Evolutionary conservation across 768 basidiomycete genomes (phyloP).

Genomic region (Mycena olivaceomarginata): DNA sequence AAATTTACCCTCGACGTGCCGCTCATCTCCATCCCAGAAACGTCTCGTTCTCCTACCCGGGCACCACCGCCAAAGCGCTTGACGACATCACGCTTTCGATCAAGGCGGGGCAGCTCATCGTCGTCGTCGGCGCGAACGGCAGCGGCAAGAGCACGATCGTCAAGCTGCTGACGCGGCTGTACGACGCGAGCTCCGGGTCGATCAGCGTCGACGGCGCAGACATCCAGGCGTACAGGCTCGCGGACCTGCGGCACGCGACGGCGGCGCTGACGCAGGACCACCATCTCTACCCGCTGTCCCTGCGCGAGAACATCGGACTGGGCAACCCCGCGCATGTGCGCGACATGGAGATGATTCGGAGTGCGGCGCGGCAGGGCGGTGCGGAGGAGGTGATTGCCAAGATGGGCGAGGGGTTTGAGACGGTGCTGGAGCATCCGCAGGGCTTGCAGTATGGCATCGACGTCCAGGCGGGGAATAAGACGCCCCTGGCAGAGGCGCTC

Average conservation of each 20-base stretch:
- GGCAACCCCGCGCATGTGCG: conserved; percentile 49
- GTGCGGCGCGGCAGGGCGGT: conserved; percentile 52
- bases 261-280: conserved; percentile 67
- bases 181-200: conserved; percentile 57
- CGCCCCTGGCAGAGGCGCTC: conserved; percentile 47
- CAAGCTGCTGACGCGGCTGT: conserved; percentile 62
- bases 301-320: conserved; percentile 64
- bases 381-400: conserved; percentile 45
- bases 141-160: conserved; percentile 67
- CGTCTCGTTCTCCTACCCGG: conserved; percentile 61
- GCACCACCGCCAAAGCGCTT: conserved; percentile 48
- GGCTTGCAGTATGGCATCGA: conserved; percentile 26
- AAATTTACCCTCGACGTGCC: neutral
- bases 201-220: conserved; percentile 62
- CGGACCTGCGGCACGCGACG: conserved; percentile 59
- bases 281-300: conserved; percentile 57
- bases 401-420: conserved; percentile 37
- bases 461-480: conserved; percentile 39
- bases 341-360: conserved; percentile 37
- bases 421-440: conserved; percentile 37
- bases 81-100: conserved; percentile 60
- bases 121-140: conserved; percentile 68
- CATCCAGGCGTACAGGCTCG: conserved; percentile 50
- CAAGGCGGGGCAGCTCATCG: conserved; percentile 63
- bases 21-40: conserved; percentile 49